Percentiles rank a stretch among this genome's conserved stretches.
phyloP scores from a whole-genome alignment of 495 filamentous ascomycete genomes.

The Hypoxylon fragiforme region DNA sequence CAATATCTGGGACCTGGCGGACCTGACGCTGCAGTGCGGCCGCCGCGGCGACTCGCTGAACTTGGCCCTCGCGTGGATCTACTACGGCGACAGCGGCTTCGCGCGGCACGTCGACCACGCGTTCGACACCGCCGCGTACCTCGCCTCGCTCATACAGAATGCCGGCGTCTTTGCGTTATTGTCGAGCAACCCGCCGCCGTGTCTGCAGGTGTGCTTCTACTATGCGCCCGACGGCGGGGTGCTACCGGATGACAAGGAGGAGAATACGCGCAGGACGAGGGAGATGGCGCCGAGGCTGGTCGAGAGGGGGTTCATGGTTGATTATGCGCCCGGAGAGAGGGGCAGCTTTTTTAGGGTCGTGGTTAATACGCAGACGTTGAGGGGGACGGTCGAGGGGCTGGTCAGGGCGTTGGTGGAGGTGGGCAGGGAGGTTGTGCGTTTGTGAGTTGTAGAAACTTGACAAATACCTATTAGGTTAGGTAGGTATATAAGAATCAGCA shows the following conservation, averaged over 20 bases:
- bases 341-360: constrained; percentile 90
- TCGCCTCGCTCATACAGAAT: constrained; percentile 59
- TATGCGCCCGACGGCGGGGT: constrained; percentile 63
- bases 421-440: constrained; percentile 50
- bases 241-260: constrained; percentile 54
- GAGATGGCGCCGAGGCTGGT: constrained; percentile 67
- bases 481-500: too few relatives aligned
- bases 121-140: constrained; percentile 66
- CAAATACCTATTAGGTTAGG: too few relatives aligned
- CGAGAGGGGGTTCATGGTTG: constrained; percentile 83
- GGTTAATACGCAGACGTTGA: constrained; percentile 74
- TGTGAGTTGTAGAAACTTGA: background rate
- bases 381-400: constrained; percentile 74
- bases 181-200: constrained; percentile 76
- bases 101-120: constrained; percentile 66
- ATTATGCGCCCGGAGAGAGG: constrained; percentile 79
- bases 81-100: constrained; percentile 70
- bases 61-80: constrained; percentile 82
- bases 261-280: constrained; percentile 72
- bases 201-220: constrained; percentile 95
- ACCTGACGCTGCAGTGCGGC: constrained; percentile 91
- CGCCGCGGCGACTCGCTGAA: constrained; percentile 84
- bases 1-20: constrained; percentile 85
- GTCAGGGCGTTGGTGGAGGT: constrained; percentile 72
- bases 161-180: constrained; percentile 68